phyloP scores from a whole-genome alignment of 352 stramenopile species.

The Elongisporangium undulatum region DNA sequence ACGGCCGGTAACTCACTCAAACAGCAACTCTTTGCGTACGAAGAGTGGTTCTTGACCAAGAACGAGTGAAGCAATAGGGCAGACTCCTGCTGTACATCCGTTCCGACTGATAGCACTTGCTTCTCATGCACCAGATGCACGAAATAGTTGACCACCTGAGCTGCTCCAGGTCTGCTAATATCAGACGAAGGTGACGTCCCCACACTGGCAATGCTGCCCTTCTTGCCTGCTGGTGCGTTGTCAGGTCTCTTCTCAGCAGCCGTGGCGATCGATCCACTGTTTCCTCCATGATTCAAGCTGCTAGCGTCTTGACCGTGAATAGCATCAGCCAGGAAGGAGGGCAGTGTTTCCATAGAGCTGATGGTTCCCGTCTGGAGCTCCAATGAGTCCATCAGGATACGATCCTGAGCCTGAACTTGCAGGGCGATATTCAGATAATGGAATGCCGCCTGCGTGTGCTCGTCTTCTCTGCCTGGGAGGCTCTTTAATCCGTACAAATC shows the following conservation, averaged over 20 bases:
- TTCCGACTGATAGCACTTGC: slow-evolving; percentile 30
- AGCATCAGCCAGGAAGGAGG: slow-evolving; percentile 27
- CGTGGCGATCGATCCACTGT: neutral
- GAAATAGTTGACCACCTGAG: slow-evolving; percentile 58
- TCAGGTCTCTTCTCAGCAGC: neutral
- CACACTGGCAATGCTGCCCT: neutral
- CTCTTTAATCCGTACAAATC: slow-evolving; percentile 50
- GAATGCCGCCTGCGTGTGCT: slow-evolving; percentile 64
- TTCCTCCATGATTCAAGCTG: neutral
- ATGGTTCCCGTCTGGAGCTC: slow-evolving; percentile 50
- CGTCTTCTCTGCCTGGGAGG: slow-evolving; percentile 29
- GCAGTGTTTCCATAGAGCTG: slow-evolving; percentile 38
- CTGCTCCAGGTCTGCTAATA: slow-evolving; percentile 8
- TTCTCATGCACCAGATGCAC: slow-evolving; percentile 42
- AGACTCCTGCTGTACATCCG: slow-evolving; percentile 25
- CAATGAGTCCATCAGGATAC: slow-evolving; percentile 49
- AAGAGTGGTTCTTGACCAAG: slow-evolving; percentile 50
- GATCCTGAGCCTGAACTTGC: slow-evolving; percentile 33
- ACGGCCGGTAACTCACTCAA: slow-evolving; percentile 37
- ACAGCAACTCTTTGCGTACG: slow-evolving; percentile 50
- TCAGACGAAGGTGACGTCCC: neutral
- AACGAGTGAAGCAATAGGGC: slow-evolving; percentile 46
- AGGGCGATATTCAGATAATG: slow-evolving; percentile 61
- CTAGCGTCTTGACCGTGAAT: slow-evolving; percentile 8
- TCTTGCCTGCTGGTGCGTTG: neutral